Evolutionary conservation across 2,329 filamentous ascomycete genomes (phyloP), one percentile per base, ranked within the genome.

Genomic region (Leptographium wingfieldii): DNA sequence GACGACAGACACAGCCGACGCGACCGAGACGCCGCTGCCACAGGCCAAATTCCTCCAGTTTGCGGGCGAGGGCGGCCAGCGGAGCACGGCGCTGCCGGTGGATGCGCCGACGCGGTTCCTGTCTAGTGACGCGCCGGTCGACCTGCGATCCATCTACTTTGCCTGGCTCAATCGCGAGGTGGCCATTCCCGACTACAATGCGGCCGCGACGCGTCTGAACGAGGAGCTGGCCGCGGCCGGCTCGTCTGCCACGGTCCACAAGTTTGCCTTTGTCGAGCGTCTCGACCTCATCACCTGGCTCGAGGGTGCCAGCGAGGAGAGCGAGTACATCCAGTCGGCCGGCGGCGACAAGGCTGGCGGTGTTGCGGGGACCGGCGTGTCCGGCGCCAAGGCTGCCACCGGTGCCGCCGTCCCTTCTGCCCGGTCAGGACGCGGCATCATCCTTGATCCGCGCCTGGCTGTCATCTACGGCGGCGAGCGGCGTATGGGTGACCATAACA

Each of bases 71-170:
- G 40, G 35, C 0, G 40, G 22, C 48, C 27, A 49, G 22, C 40
- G n/a, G 14, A 56, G 53, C 48, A 77, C 84, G 59, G 78, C 84
- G 6, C 79, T 95, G 61, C 78, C 86, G 1, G 81, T 96, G 65
- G 84, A 82, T 57, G 80, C 81, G 16, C 80, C 86, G 11, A 99
- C 94, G 66, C 90, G 94, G 67, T 97, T 97, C 76, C 81, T 88
- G 62, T 92, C 90, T n/a, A 81, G 83, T 61, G 79, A 82, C 55
- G 77, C 79, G 60, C 80, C 87, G 5, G 85, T 96, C 68, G 90
- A 96, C 70, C 79, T 99, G 66, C 90, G 94, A 70, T 94, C 88
- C 71, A 92, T 96, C 73, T 96, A 92, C 77, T 96, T 97, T 70
- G 91, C 91, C 60, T 99, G 91, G 90, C 80, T 89, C 68, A 95